A percentile compares a stretch with the other conserved stretches of the same genome.
Conservation (phyloP, 148 eudicot species). For the Nepenthes mirabilis region DNA sequence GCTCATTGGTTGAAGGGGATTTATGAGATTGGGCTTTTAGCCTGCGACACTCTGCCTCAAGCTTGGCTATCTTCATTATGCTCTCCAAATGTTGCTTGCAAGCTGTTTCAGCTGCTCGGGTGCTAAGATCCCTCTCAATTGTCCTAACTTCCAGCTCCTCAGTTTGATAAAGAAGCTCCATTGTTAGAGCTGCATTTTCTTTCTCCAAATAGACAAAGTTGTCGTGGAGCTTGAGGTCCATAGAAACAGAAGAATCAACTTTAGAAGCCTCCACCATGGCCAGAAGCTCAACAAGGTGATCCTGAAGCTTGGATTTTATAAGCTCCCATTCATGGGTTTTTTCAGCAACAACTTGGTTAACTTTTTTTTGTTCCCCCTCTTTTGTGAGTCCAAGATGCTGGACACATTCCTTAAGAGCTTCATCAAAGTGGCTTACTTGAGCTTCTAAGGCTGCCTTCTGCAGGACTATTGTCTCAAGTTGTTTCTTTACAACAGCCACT, state of each 20-base stretch:
- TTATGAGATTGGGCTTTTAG: conserved; percentile 42
- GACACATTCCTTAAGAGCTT: conserved; percentile 91
- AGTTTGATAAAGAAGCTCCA: conserved; percentile 28
- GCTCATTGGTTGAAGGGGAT: conserved; percentile 15
- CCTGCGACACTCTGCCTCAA: conserved; percentile 84
- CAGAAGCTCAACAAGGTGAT: conserved; percentile 34
- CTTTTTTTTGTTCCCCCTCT: conserved; percentile 58
- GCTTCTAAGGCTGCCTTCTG: conserved; percentile 50
- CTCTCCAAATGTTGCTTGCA: conserved; percentile 80
- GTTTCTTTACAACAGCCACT: conserved; percentile 40
- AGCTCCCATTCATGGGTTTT: conserved; percentile 38
- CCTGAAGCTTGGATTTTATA: conserved; percentile 33
- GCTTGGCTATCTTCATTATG: conserved; percentile 67
- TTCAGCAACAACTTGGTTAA: conserved; percentile 34
- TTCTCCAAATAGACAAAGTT: conserved; percentile 41
- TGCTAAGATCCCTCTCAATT: conserved; percentile 69
- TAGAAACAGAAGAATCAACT: conserved; percentile 8
- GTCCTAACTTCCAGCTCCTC: conserved; percentile 61
- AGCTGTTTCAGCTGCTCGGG: conserved; percentile 71
- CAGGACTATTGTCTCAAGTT: conserved; percentile 48
- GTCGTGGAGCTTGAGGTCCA: conserved; percentile 19
- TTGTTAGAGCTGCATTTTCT: conserved; percentile 36
- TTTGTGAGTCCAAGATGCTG: conserved; percentile 66
- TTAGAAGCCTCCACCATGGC: conserved; percentile 16
- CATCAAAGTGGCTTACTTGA: conserved; percentile 64